Base-by-base conservation (phyloP, 1,284 basidiomycete species). In the Afroboletus lepidellus region DNA sequence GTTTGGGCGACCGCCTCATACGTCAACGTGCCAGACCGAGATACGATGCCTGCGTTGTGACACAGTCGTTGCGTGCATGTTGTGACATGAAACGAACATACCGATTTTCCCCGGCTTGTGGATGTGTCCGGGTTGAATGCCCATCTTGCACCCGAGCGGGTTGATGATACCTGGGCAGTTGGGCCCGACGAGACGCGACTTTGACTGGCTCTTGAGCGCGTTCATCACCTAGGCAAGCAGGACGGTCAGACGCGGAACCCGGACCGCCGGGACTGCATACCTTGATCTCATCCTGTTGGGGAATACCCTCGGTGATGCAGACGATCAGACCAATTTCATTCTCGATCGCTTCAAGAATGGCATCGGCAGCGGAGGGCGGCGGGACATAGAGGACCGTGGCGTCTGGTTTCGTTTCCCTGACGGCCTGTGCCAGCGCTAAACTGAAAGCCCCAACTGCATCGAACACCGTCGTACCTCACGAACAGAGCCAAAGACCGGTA, bases 121-220 rank as follows among this genome's bases (percentile, higher is more conserved):
- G 63, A 99, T 96, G 69, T 97, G 94, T 37, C 95, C 96, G 24
- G 97, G 97, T 77, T 98, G 96, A 70, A 99, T 99, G 57, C 97
- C 97, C 85, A 99, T 98, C 80, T 99, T 99, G 80, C 97, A 99
- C 16, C 96, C 96, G 51, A 90, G 81, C 25, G 94, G 93, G 69
- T 95, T 94, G 68, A 99, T 98, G 66, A 99, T 87, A 71, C 97
- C 97, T 5, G 97, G 97, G 75, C 97, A 99, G 75, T 99, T 99
- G 41, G 94, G 94, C 29, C 94, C 94, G 46, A 97, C 90, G 61
- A 99, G 87, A 63, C 97, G 87, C 54, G 93, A 96, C 68, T 92
- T 94, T 59, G 86, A 93, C 74, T 99, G 97, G 68, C 86, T 89
- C 71, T 90, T 92, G 63, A 99, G 83, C 16, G 93, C 97, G 68